Conservation (phyloP, 116 monocot genomes). For the Trichopus zeylanicus region DNA sequence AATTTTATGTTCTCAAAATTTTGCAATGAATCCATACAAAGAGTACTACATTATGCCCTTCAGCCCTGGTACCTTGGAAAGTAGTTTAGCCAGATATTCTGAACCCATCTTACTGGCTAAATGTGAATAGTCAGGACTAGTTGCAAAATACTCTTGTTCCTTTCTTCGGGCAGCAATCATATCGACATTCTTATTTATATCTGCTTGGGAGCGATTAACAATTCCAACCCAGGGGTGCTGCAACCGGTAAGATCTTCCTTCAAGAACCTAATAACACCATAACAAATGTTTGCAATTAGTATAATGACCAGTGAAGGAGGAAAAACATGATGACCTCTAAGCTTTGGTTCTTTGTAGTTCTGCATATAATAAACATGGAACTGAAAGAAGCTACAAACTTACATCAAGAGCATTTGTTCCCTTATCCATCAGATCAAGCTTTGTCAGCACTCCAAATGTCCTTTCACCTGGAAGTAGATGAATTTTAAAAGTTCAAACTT, state of each 20-base stretch:
- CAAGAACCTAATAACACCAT: slow-evolving; percentile 49
- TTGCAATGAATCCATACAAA: neutral
- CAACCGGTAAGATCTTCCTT: slow-evolving; percentile 64
- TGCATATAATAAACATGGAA: too few relatives aligned
- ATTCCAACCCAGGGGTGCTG: slow-evolving; percentile 88
- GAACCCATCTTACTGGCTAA: slow-evolving; percentile 83
- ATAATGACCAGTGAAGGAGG: too few relatives aligned
- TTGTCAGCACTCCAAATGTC: slow-evolving; percentile 76
- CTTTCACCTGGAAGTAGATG: slow-evolving; percentile 39
- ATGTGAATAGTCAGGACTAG: slow-evolving; percentile 72
- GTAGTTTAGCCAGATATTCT: slow-evolving; percentile 84
- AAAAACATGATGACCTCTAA: too few relatives aligned
- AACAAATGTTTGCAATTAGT: too few relatives aligned
- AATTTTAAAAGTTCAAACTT: neutral
- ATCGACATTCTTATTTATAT: slow-evolving; percentile 84
- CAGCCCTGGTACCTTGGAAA: slow-evolving; percentile 39
- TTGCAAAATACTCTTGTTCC: slow-evolving; percentile 63
- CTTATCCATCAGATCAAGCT: slow-evolving; percentile 73
- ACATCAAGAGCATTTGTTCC: slow-evolving; percentile 83
- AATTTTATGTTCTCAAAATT: neutral
- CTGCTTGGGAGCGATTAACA: slow-evolving; percentile 78
- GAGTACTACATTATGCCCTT: neutral
- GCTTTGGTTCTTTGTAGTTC: too few relatives aligned
- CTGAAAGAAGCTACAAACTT: slow-evolving; percentile 16
- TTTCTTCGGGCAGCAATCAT: slow-evolving; percentile 59